Base-by-base conservation (phyloP, 2,329 filamentous ascomycete species). In the Mycosphaerella arachidis region DNA sequence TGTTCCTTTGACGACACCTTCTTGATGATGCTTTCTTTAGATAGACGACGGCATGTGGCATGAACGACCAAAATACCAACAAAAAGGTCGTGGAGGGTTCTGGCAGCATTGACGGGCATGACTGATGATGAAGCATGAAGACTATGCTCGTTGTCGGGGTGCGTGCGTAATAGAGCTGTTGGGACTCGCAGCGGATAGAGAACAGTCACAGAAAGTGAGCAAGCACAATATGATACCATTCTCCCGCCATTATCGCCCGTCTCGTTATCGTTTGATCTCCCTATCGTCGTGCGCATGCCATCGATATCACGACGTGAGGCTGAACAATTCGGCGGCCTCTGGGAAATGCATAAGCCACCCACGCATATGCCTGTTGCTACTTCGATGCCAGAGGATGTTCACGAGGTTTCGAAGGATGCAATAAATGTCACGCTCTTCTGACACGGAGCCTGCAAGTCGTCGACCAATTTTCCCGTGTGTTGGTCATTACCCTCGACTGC, bases 11-110 rank as follows among this genome's bases (percentile, higher is more conserved):
- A 35, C 24, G 29, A 35, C 10, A 37, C 18, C n/a, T 37, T 29
- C 40, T 43, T 43, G 40, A 43, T 43, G n/a, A 16, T 16, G n/a
- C 13, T 52, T 52, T 52, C 48, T 30, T 53, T 53, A 46, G 53
- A 55, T 55, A 29, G 53, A 55, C 33, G 51, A 53, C n/a, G 51
- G 51, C 51, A 55, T 29, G 40, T 55, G 53, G 53, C 29, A 55
- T 50, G 46, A 43, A 50, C 29, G 46, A 50, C 7, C 46, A 29
- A 24, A 24, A 50, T 30, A 30, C 20, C 35, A 10, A 54, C 52
- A 55, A 55, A 53, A 55, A 55, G 53, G 46, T 55, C 53, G 35
- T 30, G 20, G 20, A 43, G 40, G 53, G 53, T 43, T 55, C 40
- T 55, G 53, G 40, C 53, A 37, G 53, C 53, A 46, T 55, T 55